Base-by-base conservation (phyloP, 2,329 filamentous ascomycete species). In the Trichoderma cornu-damae region DNA sequence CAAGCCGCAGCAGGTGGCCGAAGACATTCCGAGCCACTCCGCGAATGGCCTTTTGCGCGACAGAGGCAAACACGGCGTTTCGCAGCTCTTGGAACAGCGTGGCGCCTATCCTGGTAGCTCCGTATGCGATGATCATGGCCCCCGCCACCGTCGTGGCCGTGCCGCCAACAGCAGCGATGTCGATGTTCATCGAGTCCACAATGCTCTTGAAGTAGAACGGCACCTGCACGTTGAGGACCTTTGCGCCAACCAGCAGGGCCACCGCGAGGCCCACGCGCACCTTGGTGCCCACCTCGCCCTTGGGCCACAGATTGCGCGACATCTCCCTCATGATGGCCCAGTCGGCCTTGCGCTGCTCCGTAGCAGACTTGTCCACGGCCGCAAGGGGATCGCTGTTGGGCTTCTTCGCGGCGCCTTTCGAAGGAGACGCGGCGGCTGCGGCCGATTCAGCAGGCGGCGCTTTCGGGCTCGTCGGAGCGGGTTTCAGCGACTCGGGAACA, bases 251-350 rank as follows among this genome's bases (percentile, higher is more conserved):
- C 35, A 99, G 80, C 61, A 99, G 75, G 6, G 81, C 84, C 3
- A 99, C 81, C n/a, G 93, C 91, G 47, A 96, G 75, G 9, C 88
- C 83, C 32, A 99, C 94, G 61, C 94, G 86, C 61, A 92, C 75
- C 70, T 95, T 90, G 3, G 91, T 95, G 42, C 69, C 69, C 47
- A 71, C 61, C 56, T 86, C 86, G 71, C 92, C 85, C 77, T 94
- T 96, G 20, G 94, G 94, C 94, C 94, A 99, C 20, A 99, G 77
- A 72, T 99, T 99, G 61, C 86, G 86, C 60, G 88, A 86, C 93
- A 99, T 97, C 72, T 99, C 93, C 74, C 89, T 95, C 79, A 99
- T 94, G 64, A 99, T 99, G 47, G 92, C 92, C 93, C 93, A 96
- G 69, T 99, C 94, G 7, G 92, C 93, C 75, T 92, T 95, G 65